Base-by-base conservation (phyloP, 371 early-diverging fungal genomes). In the Umbelopsis sp. region DNA sequence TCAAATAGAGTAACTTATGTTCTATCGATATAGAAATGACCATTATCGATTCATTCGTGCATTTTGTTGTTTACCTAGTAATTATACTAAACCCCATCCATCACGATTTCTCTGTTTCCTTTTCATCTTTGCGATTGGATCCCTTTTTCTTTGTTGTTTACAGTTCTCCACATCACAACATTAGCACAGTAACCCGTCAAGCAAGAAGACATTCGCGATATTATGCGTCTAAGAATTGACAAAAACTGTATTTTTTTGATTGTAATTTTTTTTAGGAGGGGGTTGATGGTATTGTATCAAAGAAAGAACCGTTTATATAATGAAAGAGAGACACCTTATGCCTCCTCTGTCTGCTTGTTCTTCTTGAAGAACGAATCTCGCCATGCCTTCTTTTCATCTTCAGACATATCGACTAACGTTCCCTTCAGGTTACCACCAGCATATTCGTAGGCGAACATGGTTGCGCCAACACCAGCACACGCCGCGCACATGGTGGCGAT, bases 381-480 rank as follows among this genome's bases (percentile, higher is more conserved):
- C 70, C 77, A 70, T 71, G 82, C 82, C 75, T 77, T 76, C 74
- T 78, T 80, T 67, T 88, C 84, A 48, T 84, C 74, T 63, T 72
- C 79, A 48, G 82, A 70, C 76, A 82, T 83, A 44, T 79, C 79
- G 22, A 78, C 77, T 65, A 79, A 71, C 32, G 73, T 66, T 50
- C 88, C 88, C 85, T 86, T 88, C 70, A 88, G 74, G 64, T 86
- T 73, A n/a, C 76, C 80, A 64, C 92, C 91, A 50, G 86, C 80
- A 50, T 87, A 82, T 72, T 92, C 91, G 74, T 87, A 91, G 48
- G 86, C 84, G 67, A 83, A 91, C 90, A 92, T 90, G 67, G 88
- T 80, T 35, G 83, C 82, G 35, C 90, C 91, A 77, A 92, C 80
- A 73, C 87, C 88, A 53, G 87, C 78, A 74, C 91, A 90, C 64